Base-by-base conservation (phyloP, 2,329 filamentous ascomycete species). In the Neonectria magnoliae region DNA sequence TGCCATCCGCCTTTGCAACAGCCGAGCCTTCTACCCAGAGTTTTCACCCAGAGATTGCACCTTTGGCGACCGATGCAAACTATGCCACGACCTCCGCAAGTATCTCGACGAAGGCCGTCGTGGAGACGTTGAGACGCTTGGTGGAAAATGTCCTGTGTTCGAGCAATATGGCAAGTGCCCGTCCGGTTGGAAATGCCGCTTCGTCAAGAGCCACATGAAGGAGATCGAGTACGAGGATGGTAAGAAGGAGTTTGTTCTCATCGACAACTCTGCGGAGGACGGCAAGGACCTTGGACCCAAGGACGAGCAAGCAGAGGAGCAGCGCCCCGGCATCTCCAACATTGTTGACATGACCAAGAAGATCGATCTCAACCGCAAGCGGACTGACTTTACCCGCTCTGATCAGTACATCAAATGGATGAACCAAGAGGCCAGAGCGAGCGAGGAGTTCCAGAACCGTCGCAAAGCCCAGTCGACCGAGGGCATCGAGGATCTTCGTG, bases 141-240 rank as follows among this genome's bases (percentile, higher is more conserved):
- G 84, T 45, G 91, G 93, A 7, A 84, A 91, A 66, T 99, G 96
- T 75, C 95, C 94, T 1, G 87, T 97, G 9, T 98, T 89, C 78
- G 90, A 93, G 69, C 83, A 84, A 16, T 88, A 91, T 68, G 94
- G 94, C 13, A 88, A 85, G 66, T 99, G 96, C 73, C 86, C 88
- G 53, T 88, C 91, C 14, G 96, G 96, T 6, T 99, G 95, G 94
- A 97, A 95, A 77, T 99, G 96, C 77, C 91, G 95, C 22, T 97
- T 98, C 75, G 91, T 93, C 36, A 87, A 87, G 67, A 97, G 93
- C 67, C 96, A 99, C 80, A 96, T 93, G 73, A 85, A 90, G 67
- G 95, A 98, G 80, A 80, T 92, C 25, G 88, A 92, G 69, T 88
- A 84, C 20, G 89, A 90, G 58, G 94, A 97, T 77, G 95, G 94